Base-by-base conservation (phyloP, 257 asterid genomes). In the Parsonsia alboflavescens region DNA sequence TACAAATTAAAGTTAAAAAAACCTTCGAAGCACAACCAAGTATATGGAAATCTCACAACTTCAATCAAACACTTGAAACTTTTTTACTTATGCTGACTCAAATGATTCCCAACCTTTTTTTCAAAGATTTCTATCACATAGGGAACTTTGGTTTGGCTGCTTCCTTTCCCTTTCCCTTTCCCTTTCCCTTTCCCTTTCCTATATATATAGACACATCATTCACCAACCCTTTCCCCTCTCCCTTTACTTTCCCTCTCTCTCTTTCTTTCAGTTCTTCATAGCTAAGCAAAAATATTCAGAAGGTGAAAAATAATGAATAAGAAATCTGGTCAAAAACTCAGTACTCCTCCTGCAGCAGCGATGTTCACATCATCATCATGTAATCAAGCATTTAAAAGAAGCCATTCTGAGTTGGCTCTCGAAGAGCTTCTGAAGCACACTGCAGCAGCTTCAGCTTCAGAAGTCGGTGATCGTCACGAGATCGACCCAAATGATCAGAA, bases 351-450 rank as follows among this genome's bases (percentile, higher is more conserved):
- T 70, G 8, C 28, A 28, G 42, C 53, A 46, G 71, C 87, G 67
- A 78, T 70, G 42, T 82, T 64, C 39, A 33, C 39, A 33, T 33
- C 39, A 33, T 33, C 39, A 68, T 80, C 70, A 21, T 50, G 70
- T 83, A 42, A 78, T 41, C 26, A 63, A 54, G 84, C 78, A 49
- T 86, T 86, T 92, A 89, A 85, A 74, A 85, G 83, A 54, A 91
- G 96, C 83, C 84, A 78, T 17, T 86, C 96, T 6, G 82, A 86
- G 36, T 68, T 89, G 77, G 91, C 83, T 0, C 78, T 91, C 6
- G 80, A 86, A n/a, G 92, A 86, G 73, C 71, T 86, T 24, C 80
- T 85, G 64, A 70, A 75, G 63, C 77, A 75, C n/a, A 56, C 33
- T 2, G 41, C 44, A n/a, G 72, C 80, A 16, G 49, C 33, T 1